Conservation (phyloP, 2,329 filamentous ascomycete genomes). For the Rhexocercosporidium sp. region DNA sequence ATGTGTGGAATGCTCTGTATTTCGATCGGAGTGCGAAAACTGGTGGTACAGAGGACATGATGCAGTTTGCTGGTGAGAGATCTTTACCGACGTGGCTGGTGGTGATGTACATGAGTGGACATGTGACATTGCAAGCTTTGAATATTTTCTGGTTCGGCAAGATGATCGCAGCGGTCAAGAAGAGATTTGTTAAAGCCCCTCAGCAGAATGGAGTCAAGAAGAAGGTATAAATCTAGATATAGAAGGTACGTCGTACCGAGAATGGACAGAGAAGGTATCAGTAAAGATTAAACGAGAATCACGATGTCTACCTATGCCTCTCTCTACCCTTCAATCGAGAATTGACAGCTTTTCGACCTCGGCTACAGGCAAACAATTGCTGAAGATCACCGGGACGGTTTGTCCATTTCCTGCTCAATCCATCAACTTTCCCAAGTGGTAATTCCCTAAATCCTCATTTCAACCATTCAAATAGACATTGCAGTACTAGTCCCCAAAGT, state of each 20-base stretch:
- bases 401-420: too few species aligned
- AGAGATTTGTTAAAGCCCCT: slow-evolving; percentile 29
- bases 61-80: slow-evolving; percentile 48
- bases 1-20: slow-evolving; percentile 59
- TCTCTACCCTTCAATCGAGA: too few species aligned
- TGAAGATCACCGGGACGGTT: too few species aligned
- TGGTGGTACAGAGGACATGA: slow-evolving; percentile 40
- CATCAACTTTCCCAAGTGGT: too few species aligned
- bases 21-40: slow-evolving; percentile 42
- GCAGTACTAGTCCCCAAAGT: too few species aligned
- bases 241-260: background rate
- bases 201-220: slow-evolving; percentile 14
- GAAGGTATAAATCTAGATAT: background rate
- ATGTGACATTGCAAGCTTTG: slow-evolving; percentile 72
- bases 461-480: too few species aligned
- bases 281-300: background rate
- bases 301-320: background rate
- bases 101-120: slow-evolving; percentile 68
- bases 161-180: slow-evolving; percentile 58
- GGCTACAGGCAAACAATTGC: too few species aligned
- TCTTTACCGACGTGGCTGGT: slow-evolving; percentile 71
- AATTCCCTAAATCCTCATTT: too few species aligned
- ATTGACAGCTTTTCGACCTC: too few species aligned
- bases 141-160: slow-evolving; percentile 85
- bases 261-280: background rate